These are phyloP conservation scores for Neopestalotiopsis sp. DNA, from an alignment of 2,329 filamentous ascomycete genomes.

Conservation along the genomic window DNA sequence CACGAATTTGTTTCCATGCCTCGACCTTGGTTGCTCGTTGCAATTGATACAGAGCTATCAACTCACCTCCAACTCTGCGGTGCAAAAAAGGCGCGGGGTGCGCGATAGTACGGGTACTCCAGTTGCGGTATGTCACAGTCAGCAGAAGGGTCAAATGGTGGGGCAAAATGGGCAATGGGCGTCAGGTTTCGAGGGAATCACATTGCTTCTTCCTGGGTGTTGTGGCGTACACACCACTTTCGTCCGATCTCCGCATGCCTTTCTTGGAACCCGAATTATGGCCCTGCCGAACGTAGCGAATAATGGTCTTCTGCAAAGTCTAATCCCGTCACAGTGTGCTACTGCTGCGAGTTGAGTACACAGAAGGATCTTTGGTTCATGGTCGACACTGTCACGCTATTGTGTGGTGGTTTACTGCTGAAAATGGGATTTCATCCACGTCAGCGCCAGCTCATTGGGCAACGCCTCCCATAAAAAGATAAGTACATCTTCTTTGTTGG, in stretches of 20 bases:
- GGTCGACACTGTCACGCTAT: neutral
- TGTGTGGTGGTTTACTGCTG: neutral
- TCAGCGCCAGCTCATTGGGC: neutral
- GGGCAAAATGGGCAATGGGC: neutral
- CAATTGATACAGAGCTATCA: neutral
- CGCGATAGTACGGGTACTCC: constrained; percentile 5
- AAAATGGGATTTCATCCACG: neutral
- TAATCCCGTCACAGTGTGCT: neutral
- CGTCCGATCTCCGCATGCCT: neutral
- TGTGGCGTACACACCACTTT: constrained; percentile 14
- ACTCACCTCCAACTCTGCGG: neutral
- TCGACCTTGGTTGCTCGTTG: too few relatives aligned
- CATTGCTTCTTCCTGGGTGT: constrained; percentile 9
- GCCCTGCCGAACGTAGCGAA: neutral
- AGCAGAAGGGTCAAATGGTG: neutral
- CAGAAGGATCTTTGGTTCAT: too few relatives aligned
- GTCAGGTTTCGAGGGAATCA: constrained; percentile 6
- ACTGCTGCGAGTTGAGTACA: too few relatives aligned
- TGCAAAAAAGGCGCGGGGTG: constrained; percentile 11
- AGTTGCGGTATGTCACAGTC: neutral
- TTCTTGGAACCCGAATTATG: neutral
- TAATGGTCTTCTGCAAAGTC: neutral
- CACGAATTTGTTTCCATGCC: too few relatives aligned
- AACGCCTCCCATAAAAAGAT: neutral
- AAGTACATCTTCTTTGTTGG: neutral